Evolutionary conservation across 2,329 filamentous ascomycete genomes (phyloP).

Genomic region (Niveomyces coronatus): DNA sequence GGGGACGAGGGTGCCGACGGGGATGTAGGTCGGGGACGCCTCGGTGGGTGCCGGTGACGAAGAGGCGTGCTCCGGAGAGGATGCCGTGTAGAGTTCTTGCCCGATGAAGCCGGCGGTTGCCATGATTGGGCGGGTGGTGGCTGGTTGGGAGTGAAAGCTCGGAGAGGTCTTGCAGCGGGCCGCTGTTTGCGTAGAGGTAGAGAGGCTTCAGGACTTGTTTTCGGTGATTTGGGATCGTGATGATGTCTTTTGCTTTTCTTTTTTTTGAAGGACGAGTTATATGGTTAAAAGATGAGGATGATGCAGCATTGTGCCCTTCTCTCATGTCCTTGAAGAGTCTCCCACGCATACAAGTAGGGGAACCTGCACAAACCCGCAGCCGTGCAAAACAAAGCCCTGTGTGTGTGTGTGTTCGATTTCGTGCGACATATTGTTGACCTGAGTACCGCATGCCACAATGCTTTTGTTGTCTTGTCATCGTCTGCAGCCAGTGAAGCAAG

Average conservation of each 20-base stretch:
- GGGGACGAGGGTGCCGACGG: not conserved
- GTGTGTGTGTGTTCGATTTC: too few relatives aligned
- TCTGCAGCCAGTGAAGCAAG: too few relatives aligned
- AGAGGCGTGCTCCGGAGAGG: not conserved
- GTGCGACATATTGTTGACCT: too few relatives aligned
- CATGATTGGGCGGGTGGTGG: not conserved
- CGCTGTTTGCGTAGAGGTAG: too few relatives aligned
- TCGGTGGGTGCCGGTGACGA: not conserved
- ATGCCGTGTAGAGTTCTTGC: not conserved
- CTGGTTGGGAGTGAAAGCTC: not conserved
- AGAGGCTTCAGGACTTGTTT: too few relatives aligned
- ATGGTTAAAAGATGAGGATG: not conserved
- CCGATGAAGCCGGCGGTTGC: conserved; percentile 3
- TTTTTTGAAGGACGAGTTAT: too few relatives aligned
- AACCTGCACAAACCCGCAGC: not conserved
- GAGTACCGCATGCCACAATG: too few relatives aligned
- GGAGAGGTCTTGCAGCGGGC: not conserved
- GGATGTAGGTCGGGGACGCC: not conserved
- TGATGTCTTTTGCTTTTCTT: too few relatives aligned
- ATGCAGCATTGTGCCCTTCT: too few relatives aligned
- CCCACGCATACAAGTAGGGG: not conserved
- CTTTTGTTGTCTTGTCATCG: too few relatives aligned
- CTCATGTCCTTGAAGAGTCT: not conserved
- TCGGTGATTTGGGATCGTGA: too few relatives aligned
- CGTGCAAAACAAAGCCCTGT: too few relatives aligned